Evolutionary conservation across 2,329 filamentous ascomycete genomes (phyloP).

Genomic region (Lasiodiplodia gonubiensis): DNA sequence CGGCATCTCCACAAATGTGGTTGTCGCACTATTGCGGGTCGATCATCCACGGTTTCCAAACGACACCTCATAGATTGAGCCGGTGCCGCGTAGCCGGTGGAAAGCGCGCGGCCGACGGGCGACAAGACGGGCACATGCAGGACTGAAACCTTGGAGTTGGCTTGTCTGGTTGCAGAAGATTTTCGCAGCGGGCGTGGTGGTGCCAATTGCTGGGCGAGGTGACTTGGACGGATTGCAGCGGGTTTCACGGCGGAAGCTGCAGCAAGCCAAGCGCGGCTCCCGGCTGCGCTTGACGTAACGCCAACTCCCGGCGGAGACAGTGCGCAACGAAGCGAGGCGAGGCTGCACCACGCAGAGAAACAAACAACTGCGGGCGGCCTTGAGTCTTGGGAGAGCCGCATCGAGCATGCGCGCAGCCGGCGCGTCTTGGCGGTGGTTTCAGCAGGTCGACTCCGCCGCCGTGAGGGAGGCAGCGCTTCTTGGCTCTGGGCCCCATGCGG

Average conservation of each 20-base stretch:
- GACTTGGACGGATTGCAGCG: conserved; percentile 7
- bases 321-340: neutral
- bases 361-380: neutral
- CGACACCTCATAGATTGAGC: conserved; percentile 9
- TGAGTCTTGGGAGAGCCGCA: neutral
- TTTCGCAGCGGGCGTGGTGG: neutral
- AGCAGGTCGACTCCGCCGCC: conserved; percentile 2
- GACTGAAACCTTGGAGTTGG: conserved; percentile 10
- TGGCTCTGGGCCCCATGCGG: conserved; percentile 5
- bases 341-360: neutral
- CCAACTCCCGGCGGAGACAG: conserved; percentile 1
- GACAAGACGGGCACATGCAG: neutral
- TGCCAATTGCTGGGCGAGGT: conserved; percentile 12
- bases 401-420: neutral
- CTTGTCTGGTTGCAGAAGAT: neutral
- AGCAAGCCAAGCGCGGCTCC: conserved; percentile 19
- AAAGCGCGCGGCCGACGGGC: neutral
- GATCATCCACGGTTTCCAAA: conserved; percentile 11
- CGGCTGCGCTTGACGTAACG: conserved; percentile 24
- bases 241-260: conserved; percentile 6
- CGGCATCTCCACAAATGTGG: neutral
- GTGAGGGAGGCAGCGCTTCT: neutral
- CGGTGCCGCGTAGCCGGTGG: conserved; percentile 7
- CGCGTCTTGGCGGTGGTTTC: conserved; percentile 19
- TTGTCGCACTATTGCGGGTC: conserved; percentile 16